A percentile compares a stretch with the other conserved stretches of the same genome.
phyloP scores from a whole-genome alignment of 768 basidiomycete species.

The Calocybe cyanea region DNA sequence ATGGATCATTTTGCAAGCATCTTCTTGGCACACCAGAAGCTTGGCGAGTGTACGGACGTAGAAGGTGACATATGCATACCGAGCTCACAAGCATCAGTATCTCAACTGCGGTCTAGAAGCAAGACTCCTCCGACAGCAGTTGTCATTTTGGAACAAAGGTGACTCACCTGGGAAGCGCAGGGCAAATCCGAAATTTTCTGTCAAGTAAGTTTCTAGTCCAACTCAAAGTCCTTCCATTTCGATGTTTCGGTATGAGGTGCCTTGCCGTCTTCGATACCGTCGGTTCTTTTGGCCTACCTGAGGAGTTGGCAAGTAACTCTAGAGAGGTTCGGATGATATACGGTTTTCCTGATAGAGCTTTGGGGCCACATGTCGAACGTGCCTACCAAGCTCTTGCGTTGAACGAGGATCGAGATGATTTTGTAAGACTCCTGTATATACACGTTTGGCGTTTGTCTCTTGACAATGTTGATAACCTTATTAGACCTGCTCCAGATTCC shows the following conservation, averaged over 20 bases:
- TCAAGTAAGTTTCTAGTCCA: constrained; percentile 45
- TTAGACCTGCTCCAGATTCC: constrained; percentile 57
- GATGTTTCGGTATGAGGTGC: constrained; percentile 36
- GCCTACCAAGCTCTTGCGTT: constrained; percentile 72
- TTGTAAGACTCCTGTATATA: constrained; percentile 41
- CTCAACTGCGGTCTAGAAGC: constrained; percentile 2
- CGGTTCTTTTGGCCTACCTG: constrained; percentile 67
- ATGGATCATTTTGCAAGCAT: constrained; percentile 72
- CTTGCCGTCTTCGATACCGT: constrained; percentile 79
- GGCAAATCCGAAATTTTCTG: constrained; percentile 48
- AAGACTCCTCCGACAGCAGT: constrained; percentile 32
- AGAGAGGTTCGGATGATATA: constrained; percentile 48
- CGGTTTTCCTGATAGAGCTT: constrained; percentile 56
- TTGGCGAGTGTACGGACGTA: constrained; percentile 49
- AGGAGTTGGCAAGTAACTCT: constrained; percentile 49
- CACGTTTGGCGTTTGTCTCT: neutral
- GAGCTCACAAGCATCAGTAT: neutral
- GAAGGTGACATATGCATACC: constrained; percentile 30
- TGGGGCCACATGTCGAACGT: constrained; percentile 61
- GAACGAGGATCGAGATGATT: constrained; percentile 64
- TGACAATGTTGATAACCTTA: neutral
- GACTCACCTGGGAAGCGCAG: constrained; percentile 51
- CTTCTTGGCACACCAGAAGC: constrained; percentile 57
- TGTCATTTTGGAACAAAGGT: constrained; percentile 52
- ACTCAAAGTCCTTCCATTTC: neutral